A percentile compares a stretch with the other conserved stretches of the same genome.
These are phyloP conservation scores for Berkeleyomyces basicola DNA, from an alignment of 2,329 filamentous ascomycete species.

Conservation along the genomic window DNA sequence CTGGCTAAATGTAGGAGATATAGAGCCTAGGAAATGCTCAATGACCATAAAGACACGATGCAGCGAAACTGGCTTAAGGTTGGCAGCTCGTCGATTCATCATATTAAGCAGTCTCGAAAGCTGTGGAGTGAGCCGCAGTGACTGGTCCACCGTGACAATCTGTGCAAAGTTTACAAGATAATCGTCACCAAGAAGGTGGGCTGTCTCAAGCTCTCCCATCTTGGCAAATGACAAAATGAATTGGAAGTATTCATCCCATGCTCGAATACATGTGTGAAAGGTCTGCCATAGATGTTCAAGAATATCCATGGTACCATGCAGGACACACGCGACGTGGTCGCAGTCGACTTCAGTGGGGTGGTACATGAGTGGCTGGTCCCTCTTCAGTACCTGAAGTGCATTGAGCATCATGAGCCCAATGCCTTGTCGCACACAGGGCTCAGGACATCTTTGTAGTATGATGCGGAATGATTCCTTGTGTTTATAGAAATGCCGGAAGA, in stretches of 20 bases:
- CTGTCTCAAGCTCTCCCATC: constrained; percentile 41
- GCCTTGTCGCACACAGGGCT: constrained; percentile 36
- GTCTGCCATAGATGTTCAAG: constrained; percentile 42
- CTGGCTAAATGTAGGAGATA: constrained; percentile 24
- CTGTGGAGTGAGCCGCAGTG: constrained; percentile 33
- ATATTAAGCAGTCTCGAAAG: constrained; percentile 38
- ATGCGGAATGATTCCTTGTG: constrained; percentile 44
- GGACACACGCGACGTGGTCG: constrained; percentile 21
- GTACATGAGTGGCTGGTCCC: constrained; percentile 31
- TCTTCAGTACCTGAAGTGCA: constrained; percentile 36
- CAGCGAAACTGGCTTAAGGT: constrained; percentile 1
- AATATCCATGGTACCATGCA: constrained; percentile 27
- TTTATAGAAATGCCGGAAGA: constrained; percentile 43
- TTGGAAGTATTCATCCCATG: constrained; percentile 64
- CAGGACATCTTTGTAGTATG: constrained; percentile 45
- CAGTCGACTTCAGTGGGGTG: constrained; percentile 20
- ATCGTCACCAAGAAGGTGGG: constrained; percentile 40
- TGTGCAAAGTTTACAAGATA: constrained; percentile 43
- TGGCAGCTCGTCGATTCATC: constrained; percentile 31
- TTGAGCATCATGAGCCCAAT: constrained; percentile 34
- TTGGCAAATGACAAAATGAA: constrained; percentile 50
- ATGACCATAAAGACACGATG: neutral
- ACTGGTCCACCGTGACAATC: constrained; percentile 43
- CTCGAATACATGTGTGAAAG: constrained; percentile 44
- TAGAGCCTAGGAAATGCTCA: constrained; percentile 27